Conservation (phyloP, 768 basidiomycete species). For the Daedaleopsis nitida region DNA sequence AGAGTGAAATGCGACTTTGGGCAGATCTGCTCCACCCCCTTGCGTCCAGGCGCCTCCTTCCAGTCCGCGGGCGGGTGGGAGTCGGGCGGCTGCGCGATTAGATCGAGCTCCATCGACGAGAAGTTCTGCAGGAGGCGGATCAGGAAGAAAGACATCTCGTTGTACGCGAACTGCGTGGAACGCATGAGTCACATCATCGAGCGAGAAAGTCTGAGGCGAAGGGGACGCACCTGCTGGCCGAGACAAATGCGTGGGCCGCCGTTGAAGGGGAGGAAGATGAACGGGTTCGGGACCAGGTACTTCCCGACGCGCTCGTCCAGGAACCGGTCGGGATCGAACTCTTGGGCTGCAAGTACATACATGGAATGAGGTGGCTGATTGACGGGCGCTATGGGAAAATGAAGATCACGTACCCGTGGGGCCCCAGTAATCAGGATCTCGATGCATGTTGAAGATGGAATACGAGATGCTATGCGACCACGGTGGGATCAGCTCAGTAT, state of each 20-base stretch:
- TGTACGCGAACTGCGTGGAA: constrained; percentile 59
- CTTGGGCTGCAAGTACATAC: constrained; percentile 43
- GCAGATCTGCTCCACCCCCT: constrained; percentile 38
- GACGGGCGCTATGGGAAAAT: not conserved
- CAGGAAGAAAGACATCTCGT: constrained; percentile 65
- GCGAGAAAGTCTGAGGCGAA: not conserved
- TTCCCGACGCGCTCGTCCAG: constrained; percentile 63
- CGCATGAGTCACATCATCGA: not conserved
- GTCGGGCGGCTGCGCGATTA: constrained; percentile 42
- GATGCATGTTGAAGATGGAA: constrained; percentile 66
- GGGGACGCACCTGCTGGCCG: constrained; percentile 24
- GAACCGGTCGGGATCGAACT: constrained; percentile 75
- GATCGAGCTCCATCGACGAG: constrained; percentile 45
- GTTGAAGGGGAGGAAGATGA: constrained; percentile 57
- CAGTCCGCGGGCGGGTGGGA: constrained; percentile 49
- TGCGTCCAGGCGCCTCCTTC: constrained; percentile 48
- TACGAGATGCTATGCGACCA: constrained; percentile 37
- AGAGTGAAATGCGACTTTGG: constrained; percentile 16
- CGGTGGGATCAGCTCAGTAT: constrained; percentile 31
- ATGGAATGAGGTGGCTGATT: too few relatives aligned
- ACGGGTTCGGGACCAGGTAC: constrained; percentile 63
- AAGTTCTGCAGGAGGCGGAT: constrained; percentile 60
- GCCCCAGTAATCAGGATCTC: constrained; percentile 69
- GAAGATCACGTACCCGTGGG: constrained; percentile 52
- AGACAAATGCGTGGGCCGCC: constrained; percentile 29